phyloP scores from a whole-genome alignment of 495 filamentous ascomycete genomes.

The Zalerion maritima region DNA sequence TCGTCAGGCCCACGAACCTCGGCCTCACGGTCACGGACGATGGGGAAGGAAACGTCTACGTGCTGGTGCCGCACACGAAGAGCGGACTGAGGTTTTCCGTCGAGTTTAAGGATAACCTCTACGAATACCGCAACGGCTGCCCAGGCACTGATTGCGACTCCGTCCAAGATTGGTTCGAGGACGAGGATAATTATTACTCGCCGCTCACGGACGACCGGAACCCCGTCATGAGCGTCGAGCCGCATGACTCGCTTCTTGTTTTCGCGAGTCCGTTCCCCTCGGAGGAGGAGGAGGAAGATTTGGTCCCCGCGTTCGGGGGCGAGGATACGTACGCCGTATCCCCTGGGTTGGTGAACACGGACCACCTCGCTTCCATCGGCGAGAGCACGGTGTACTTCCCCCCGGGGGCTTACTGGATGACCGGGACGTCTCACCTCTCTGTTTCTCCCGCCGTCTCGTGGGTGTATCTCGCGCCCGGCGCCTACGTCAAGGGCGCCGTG shows the following conservation, averaged over 20 bases:
- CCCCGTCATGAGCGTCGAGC: constrained; percentile 9
- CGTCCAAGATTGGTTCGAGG: constrained; percentile 1
- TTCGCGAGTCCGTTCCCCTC: constrained; percentile 16
- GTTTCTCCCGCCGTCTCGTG: constrained; percentile 9
- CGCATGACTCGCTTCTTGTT: constrained; percentile 13
- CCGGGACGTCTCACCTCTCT: constrained; percentile 7
- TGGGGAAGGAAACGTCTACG: constrained; percentile 5
- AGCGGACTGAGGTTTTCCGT: constrained; percentile 11
- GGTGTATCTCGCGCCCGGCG: constrained; percentile 17
- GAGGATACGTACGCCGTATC: constrained; percentile 3
- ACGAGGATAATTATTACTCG: constrained; percentile 1
- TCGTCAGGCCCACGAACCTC: constrained; percentile 9
- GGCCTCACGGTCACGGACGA: constrained; percentile 2
- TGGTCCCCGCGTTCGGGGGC: constrained; percentile 4
- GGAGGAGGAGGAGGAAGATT: no score
- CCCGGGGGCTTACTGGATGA: constrained; percentile 13
- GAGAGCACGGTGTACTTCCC: constrained; percentile 11
- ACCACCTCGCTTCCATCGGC: constrained; percentile 4
- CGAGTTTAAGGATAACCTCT: constrained; percentile 10
- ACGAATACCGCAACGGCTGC: not conserved
- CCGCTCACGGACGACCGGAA: constrained; percentile 4
- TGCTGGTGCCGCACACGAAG: constrained; percentile 6
- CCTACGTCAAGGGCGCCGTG: constrained; percentile 18
- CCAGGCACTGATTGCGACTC: constrained; percentile 1
- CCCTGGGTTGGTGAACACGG: constrained; percentile 8